Base-by-base conservation (phyloP, 805 yeast genomes). In the Spencermartinsiella europaea region DNA sequence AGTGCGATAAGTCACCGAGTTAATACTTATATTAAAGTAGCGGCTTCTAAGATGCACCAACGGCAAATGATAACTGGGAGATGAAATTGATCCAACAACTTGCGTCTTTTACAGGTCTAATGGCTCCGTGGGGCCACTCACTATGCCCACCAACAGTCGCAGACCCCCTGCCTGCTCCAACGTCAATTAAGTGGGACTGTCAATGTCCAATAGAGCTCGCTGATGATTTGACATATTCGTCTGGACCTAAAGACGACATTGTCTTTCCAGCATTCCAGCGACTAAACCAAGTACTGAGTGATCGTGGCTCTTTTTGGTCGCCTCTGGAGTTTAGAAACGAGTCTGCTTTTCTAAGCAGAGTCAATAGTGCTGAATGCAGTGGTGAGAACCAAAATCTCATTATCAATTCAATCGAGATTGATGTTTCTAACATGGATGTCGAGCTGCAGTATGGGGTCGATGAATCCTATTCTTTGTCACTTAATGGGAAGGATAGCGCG, bases 391-490 rank as follows among this genome's bases (percentile, higher is more conserved):
- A 12, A 19, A 25, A 25, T 8, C 20, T 21, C n/a, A 33, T 8
- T 8, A 20, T 41, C 3, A 17, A 17, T 4, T 37, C 15, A 4
- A 21, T 47, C 25, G 19, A 40, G 12, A 38, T 63, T 34, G 35
- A 25, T 15, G 51, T 65, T 27, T 49, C 42, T 3, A 63, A 64
- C 43, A 27, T 36, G 20, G 48, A 50, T 15, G 61, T 63, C 10
- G 63, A 54, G 39, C 58, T 70, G 42, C 69, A 67, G 47, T 50
- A 57, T 39, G 71, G 67, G 4, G 70, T 68, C 22, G 63, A 69
- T 49, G 74, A 70, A 51, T 55, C 68, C 5, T 70, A 68, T 49
- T 45, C 57, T 12, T 47, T 69, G 41, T 35, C 41, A 3, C 52
- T 64, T 2, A 44, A 44, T 4, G 10, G 42, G 5, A 36, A 21